Percentiles rank a stretch among this genome's conserved stretches.
These are phyloP conservation scores for Hippophae tibetana DNA, from an alignment of 306 rosid genomes.

Conservation along the genomic window DNA sequence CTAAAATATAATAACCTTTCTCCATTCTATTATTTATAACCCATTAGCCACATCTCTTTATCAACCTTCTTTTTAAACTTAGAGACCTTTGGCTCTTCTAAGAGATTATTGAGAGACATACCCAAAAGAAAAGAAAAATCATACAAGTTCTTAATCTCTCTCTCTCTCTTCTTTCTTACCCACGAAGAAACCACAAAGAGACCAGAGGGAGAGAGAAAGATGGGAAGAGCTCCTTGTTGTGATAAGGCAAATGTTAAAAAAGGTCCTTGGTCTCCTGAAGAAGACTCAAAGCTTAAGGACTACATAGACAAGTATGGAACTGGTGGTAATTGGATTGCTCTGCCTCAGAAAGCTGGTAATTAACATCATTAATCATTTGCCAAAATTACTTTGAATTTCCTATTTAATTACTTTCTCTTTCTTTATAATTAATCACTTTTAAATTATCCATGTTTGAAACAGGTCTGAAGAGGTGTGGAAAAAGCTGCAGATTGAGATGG, in stretches of 20 bases:
- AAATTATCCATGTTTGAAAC: constrained; percentile 11
- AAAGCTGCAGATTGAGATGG: constrained; percentile 96
- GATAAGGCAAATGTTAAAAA: constrained; percentile 93
- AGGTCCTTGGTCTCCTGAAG: constrained; percentile 98
- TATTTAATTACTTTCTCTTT: neutral
- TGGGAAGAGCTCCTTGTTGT: constrained; percentile 99
- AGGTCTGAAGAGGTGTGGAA: constrained; percentile 90
- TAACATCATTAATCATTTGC: no score
- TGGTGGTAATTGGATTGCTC: constrained; percentile 93
- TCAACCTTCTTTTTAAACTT: no score
- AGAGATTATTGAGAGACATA: no score
- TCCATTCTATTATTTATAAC: no score
- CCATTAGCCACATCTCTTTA: no score
- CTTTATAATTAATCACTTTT: neutral
- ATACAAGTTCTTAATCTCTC: no score
- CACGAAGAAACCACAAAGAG: no score
- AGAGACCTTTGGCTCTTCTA: no score
- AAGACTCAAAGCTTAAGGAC: constrained; percentile 70
- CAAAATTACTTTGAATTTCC: neutral
- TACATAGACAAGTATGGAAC: constrained; percentile 70
- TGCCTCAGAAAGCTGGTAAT: constrained; percentile 90
- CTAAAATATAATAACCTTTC: no score
- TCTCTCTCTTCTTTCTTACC: no score
- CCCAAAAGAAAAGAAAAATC: no score
- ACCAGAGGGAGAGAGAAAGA: constrained; percentile 24